phyloP scores from a whole-genome alignment of 2,329 filamentous ascomycete species.

The Monosporascus sp. region DNA sequence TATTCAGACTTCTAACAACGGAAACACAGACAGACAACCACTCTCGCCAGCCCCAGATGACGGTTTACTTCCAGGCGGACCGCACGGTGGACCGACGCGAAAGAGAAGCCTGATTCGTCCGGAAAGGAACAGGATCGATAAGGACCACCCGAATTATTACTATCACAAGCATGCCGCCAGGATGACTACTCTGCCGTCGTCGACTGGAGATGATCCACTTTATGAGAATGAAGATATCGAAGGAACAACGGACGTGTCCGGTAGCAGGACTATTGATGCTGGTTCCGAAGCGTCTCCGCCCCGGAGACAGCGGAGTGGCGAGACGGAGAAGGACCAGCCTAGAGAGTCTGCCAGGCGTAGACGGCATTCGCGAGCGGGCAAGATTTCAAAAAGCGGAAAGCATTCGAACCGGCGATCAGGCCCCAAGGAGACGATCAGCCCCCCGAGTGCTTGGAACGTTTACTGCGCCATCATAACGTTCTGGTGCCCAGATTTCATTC shows the following conservation, averaged over 20 bases:
- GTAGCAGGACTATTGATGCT: constrained; percentile 40
- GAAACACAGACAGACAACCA: constrained; percentile 50
- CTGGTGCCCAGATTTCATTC: constrained; percentile 81
- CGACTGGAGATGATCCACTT: constrained; percentile 86
- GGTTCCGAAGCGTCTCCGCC: constrained; percentile 39
- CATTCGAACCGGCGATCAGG: constrained; percentile 44
- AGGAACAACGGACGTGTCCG: constrained; percentile 52
- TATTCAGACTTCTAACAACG: constrained; percentile 44
- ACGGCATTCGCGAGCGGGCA: constrained; percentile 46
- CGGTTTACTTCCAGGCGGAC: constrained; percentile 24
- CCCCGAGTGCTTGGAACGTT: constrained; percentile 88
- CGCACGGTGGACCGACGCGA: constrained; percentile 38
- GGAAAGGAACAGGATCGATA: constrained; percentile 79
- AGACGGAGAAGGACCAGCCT: constrained; percentile 33
- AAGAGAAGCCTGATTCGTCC: constrained; percentile 88
- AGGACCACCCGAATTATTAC: constrained; percentile 88
- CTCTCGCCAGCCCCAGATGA: constrained; percentile 44
- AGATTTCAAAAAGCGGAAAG: constrained; percentile 55
- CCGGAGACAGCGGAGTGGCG: constrained; percentile 31
- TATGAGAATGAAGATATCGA: constrained; percentile 79
- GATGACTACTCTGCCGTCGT: constrained; percentile 85
- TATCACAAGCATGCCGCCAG: constrained; percentile 92
- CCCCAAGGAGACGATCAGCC: constrained; percentile 61
- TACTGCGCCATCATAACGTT: constrained; percentile 94
- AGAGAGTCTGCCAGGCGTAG: constrained; percentile 32